A percentile compares a stretch with the other conserved stretches of the same genome.
Conservation (phyloP, 805 yeast genomes). For the Cyberlindnera subsufficiens region DNA sequence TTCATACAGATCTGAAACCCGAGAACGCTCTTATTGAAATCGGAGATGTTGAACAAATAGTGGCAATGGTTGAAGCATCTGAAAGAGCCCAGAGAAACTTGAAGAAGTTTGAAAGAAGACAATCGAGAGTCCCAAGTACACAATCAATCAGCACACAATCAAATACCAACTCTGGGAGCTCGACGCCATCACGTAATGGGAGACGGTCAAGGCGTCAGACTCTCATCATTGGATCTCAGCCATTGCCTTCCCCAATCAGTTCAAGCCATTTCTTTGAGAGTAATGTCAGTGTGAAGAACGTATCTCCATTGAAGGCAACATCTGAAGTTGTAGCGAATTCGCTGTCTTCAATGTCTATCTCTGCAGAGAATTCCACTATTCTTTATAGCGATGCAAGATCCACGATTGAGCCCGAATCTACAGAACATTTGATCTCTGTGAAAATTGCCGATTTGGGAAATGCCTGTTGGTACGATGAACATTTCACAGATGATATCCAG, state of each 20-base stretch:
- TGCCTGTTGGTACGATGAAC: constrained; percentile 63
- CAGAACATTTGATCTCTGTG: constrained; percentile 53
- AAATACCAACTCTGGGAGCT: constrained; percentile 16
- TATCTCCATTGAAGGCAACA: constrained; percentile 11
- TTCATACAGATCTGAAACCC: constrained; percentile 71
- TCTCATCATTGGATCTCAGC: constrained; percentile 85
- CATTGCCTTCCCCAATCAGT: constrained; percentile 82
- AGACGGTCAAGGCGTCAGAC: constrained; percentile 63
- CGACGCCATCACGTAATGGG: constrained; percentile 24
- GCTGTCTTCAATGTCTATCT: constrained; percentile 34
- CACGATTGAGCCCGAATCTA: constrained; percentile 4
- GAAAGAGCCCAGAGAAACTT: constrained; percentile 44
- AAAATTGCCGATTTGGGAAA: constrained; percentile 87
- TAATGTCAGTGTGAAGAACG: not conserved
- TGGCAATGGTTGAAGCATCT: constrained; percentile 56
- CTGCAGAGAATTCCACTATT: constrained; percentile 24
- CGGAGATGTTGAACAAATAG: constrained; percentile 77
- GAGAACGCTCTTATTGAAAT: constrained; percentile 75
- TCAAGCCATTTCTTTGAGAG: constrained; percentile 30
- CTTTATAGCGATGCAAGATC: not conserved
- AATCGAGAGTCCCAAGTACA: constrained; percentile 23
- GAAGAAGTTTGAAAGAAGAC: constrained; percentile 36
- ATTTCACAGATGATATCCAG: constrained; percentile 66
- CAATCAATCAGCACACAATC: constrained; percentile 11
- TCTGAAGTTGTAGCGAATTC: constrained; percentile 28